Conservation (phyloP, 495 filamentous ascomycete genomes). For the Penicillium coffeae region DNA sequence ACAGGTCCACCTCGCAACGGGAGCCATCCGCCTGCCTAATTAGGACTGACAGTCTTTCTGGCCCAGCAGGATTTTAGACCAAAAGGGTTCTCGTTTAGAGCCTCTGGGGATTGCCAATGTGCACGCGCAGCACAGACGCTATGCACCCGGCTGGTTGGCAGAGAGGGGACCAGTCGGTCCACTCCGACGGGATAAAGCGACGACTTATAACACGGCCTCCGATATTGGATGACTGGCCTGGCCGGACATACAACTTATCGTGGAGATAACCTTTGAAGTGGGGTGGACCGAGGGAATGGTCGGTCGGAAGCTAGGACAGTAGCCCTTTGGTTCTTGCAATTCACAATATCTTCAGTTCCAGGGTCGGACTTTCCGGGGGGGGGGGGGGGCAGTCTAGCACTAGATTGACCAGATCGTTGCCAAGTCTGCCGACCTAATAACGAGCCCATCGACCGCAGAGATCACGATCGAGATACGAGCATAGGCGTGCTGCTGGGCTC, state of each 20-base stretch:
- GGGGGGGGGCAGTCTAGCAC: too few species aligned
- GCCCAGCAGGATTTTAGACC: slow-evolving; percentile 9
- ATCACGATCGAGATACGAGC: neutral
- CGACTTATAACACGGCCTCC: neutral
- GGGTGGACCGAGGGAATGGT: neutral
- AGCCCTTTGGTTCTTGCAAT: neutral
- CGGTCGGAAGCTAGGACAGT: neutral
- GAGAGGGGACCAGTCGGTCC: slow-evolving; percentile 3
- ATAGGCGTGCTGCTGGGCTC: neutral
- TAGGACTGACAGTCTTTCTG: slow-evolving; percentile 16
- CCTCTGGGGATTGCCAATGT: slow-evolving; percentile 11
- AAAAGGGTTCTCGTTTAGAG: slow-evolving; percentile 11
- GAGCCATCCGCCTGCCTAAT: slow-evolving; percentile 26
- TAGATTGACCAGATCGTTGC: too few species aligned
- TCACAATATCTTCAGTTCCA: neutral
- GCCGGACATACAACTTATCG: slow-evolving; percentile 1
- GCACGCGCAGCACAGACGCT: slow-evolving; percentile 5
- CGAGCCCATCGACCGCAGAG: too few species aligned
- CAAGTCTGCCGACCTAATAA: too few species aligned
- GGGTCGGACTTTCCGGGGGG: too few species aligned
- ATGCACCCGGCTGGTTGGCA: slow-evolving; percentile 9
- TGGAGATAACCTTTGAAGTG: slow-evolving; percentile 9
- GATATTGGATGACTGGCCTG: too few species aligned
- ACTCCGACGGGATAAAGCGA: slow-evolving; percentile 13
- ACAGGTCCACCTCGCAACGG: slow-evolving; percentile 4